Conservation (phyloP, 2,329 filamentous ascomycete genomes). For the Aspergillus ustus region DNA sequence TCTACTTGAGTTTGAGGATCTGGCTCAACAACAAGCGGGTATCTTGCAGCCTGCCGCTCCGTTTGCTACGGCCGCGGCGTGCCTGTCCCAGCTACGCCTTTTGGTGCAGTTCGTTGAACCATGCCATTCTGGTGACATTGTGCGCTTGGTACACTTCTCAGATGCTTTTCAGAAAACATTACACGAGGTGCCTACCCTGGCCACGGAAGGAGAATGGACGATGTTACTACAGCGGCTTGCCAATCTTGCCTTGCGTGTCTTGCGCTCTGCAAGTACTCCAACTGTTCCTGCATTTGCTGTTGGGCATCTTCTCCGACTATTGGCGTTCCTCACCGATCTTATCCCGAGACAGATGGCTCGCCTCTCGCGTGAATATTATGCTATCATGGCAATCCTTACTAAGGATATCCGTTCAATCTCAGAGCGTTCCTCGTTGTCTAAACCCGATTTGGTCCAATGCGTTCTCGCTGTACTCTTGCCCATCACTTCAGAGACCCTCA, state of each 20-base stretch:
- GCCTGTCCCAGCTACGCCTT: slow-evolving; percentile 63
- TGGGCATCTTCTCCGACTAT: slow-evolving; percentile 40
- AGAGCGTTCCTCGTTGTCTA: slow-evolving; percentile 27
- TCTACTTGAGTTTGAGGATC: slow-evolving; percentile 31
- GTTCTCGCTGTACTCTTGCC: slow-evolving; percentile 49
- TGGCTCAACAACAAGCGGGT: slow-evolving; percentile 50
- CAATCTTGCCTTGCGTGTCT: slow-evolving; percentile 39
- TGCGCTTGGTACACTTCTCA: slow-evolving; percentile 51
- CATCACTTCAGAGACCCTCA: slow-evolving; percentile 49
- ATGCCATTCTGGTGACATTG: slow-evolving; percentile 44
- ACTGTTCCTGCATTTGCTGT: slow-evolving; percentile 29
- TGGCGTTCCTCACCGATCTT: slow-evolving; percentile 42
- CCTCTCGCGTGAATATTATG: slow-evolving; percentile 44
- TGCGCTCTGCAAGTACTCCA: slow-evolving; percentile 32
- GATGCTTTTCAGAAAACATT: slow-evolving; percentile 47
- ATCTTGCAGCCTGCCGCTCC: slow-evolving; percentile 49
- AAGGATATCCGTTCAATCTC: slow-evolving; percentile 29
- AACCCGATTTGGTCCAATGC: slow-evolving; percentile 35
- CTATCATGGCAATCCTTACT: slow-evolving; percentile 44
- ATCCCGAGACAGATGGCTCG: slow-evolving; percentile 48
- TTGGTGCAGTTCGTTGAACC: slow-evolving; percentile 70
- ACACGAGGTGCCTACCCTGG: slow-evolving; percentile 41
- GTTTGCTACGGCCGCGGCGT: slow-evolving; percentile 42
- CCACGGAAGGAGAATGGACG: slow-evolving; percentile 47
- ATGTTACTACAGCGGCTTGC: slow-evolving; percentile 45